Evolutionary conservation across 257 asterid genomes (phyloP).

Genomic region (Salvia miltiorrhiza): DNA sequence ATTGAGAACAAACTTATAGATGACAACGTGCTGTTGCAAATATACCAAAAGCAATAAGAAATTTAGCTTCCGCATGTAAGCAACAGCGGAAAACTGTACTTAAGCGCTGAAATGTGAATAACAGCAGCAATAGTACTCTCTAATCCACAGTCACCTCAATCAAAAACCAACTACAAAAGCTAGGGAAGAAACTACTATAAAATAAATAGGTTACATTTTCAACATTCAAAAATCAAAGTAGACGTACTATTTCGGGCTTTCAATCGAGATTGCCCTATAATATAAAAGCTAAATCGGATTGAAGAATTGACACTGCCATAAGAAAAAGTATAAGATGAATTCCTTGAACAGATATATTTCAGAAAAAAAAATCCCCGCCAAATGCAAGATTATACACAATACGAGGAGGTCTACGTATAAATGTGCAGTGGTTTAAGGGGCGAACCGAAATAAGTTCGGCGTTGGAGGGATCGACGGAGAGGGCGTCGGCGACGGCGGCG

Average conservation of each 20-base stretch:
- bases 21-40: background rate
- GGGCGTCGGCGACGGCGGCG: constrained; percentile 60
- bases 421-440: constrained; percentile 9
- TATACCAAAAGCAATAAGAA: background rate
- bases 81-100: background rate
- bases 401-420: background rate
- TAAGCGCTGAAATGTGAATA: background rate
- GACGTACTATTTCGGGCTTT: background rate
- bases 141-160: background rate
- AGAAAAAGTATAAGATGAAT: background rate
- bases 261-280: background rate
- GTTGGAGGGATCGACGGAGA: constrained; percentile 61
- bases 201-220: background rate
- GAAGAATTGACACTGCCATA: background rate
- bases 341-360: background rate
- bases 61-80: too few relatives aligned
- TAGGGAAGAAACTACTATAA: background rate
- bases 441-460: constrained; percentile 69
- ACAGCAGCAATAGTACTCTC: background rate
- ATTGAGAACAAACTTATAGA: background rate
- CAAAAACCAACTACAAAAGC: background rate
- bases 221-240: background rate
- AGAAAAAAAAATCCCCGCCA: background rate
- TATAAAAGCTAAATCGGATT: background rate
- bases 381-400: background rate